Evolutionary conservation across 2,329 filamentous ascomycete genomes (phyloP).

Genomic region (Dothistroma pini): DNA sequence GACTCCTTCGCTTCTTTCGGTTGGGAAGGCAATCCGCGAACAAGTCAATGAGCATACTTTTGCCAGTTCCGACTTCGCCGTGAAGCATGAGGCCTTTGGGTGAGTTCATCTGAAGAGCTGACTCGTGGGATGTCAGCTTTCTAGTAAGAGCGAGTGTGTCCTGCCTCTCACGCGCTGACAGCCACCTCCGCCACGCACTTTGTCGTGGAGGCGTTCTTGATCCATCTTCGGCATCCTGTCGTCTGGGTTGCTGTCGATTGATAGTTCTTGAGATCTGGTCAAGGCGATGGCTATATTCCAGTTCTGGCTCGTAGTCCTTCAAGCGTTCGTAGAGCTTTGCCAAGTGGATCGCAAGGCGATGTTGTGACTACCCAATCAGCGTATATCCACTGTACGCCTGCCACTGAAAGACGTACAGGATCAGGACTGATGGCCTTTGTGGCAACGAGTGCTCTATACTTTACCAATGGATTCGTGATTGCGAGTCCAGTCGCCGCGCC

Average conservation of each 20-base stretch:
- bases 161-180: conserved; percentile 52
- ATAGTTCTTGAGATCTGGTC: conserved; percentile 54
- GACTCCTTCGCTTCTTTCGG: conserved; percentile 68
- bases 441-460: conserved; percentile 68
- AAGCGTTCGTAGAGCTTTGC: conserved; percentile 71
- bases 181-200: conserved; percentile 48
- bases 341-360: conserved; percentile 61
- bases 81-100: conserved; percentile 73
- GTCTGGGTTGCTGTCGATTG: conserved; percentile 28
- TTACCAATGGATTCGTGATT: conserved; percentile 66
- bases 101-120: conserved; percentile 66
- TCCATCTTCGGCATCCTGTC: conserved; percentile 13
- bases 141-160: conserved; percentile 61
- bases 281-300: conserved; percentile 65
- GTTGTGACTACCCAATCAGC: conserved; percentile 23
- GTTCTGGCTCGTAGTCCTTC: conserved; percentile 72
- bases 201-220: conserved; percentile 13
- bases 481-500: conserved; percentile 38
- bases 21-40: conserved; percentile 75
- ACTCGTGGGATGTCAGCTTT: conserved; percentile 67
- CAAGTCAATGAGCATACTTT: conserved; percentile 79
- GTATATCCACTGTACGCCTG: conserved; percentile 40
- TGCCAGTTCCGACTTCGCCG: conserved; percentile 78
- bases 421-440: conserved; percentile 66
- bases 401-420: conserved; percentile 35